These are phyloP conservation scores for Echium plantagineum DNA, from an alignment of 257 asterid genomes.

Conservation along the genomic window DNA sequence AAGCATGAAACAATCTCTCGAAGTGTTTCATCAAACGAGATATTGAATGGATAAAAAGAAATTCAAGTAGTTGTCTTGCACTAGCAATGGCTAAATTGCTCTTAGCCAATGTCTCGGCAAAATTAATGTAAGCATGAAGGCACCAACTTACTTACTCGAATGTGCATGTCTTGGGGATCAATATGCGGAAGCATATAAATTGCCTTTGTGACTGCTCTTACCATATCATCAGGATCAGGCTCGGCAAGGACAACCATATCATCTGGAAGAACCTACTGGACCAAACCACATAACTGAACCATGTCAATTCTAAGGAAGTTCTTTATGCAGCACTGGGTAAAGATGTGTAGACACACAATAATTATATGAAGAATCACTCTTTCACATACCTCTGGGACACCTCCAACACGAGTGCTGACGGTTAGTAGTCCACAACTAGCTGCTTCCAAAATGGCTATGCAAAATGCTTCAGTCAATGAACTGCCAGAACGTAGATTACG, in stretches of 20 bases:
- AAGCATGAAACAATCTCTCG: too few species aligned
- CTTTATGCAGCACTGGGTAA: not conserved
- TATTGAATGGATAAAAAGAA: not conserved
- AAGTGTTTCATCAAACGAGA: too few species aligned
- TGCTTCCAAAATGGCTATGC: slow-evolving; percentile 95
- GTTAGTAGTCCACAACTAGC: slow-evolving; percentile 97
- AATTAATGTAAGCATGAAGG: too few species aligned
- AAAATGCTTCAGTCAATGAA: slow-evolving; percentile 95
- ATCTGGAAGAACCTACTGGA: slow-evolving; percentile 78
- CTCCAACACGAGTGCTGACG: slow-evolving; percentile 98
- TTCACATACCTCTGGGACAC: slow-evolving; percentile 97
- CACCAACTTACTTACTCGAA: slow-evolving; percentile 42
- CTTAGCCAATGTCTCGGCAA: too few species aligned
- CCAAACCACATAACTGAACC: slow-evolving; percentile 8
- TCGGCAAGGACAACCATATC: slow-evolving; percentile 91
- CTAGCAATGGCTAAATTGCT: too few species aligned
- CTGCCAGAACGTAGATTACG: slow-evolving; percentile 28
- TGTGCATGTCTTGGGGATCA: slow-evolving; percentile 85
- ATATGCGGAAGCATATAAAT: slow-evolving; percentile 73
- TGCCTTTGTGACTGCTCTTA: slow-evolving; percentile 65
- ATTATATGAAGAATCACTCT: slow-evolving; percentile 14
- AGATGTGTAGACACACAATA: slow-evolving; percentile 14
- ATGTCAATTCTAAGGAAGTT: slow-evolving; percentile 9
- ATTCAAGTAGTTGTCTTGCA: not conserved
- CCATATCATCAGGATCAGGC: slow-evolving; percentile 95